Evolutionary conservation across 768 basidiomycete species (phyloP).

Genomic region (Suillus occidentalis): DNA sequence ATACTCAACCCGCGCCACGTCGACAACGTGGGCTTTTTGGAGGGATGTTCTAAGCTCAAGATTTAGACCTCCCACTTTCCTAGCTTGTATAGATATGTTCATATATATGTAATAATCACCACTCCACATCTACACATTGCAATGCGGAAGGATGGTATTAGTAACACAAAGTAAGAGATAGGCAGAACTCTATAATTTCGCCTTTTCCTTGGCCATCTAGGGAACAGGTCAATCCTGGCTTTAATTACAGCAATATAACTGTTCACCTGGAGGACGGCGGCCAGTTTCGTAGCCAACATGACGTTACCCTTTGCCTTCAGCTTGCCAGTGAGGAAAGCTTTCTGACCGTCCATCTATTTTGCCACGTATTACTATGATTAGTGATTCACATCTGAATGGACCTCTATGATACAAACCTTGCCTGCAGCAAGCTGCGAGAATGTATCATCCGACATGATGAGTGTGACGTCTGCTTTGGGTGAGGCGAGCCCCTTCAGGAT

Average conservation of each 20-base stretch:
- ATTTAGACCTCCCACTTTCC: constrained; percentile 6
- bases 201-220: constrained; percentile 38
- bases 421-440: constrained; percentile 70
- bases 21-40: constrained; percentile 81
- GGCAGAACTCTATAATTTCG: constrained; percentile 38
- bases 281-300: constrained; percentile 93
- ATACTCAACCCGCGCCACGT: constrained; percentile 71
- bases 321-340: constrained; percentile 94
- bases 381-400: not conserved
- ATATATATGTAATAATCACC: constrained; percentile 20
- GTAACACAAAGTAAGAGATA: not conserved
- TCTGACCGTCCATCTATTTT: constrained; percentile 82
- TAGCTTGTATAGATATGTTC: not conserved
- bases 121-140: constrained; percentile 14
- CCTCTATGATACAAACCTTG: constrained; percentile 48
- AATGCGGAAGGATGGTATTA: not conserved
- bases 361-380: not conserved
- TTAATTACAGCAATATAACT: constrained; percentile 16
- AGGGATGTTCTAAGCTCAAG: constrained; percentile 54
- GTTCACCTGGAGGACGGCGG: constrained; percentile 73
- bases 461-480: constrained; percentile 80
- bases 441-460: constrained; percentile 76
- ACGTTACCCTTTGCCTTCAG: constrained; percentile 91
- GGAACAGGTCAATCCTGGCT: not conserved
- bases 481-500: constrained; percentile 65